Conservation (phyloP, 768 basidiomycete genomes). For the Scleroderma bovista region DNA sequence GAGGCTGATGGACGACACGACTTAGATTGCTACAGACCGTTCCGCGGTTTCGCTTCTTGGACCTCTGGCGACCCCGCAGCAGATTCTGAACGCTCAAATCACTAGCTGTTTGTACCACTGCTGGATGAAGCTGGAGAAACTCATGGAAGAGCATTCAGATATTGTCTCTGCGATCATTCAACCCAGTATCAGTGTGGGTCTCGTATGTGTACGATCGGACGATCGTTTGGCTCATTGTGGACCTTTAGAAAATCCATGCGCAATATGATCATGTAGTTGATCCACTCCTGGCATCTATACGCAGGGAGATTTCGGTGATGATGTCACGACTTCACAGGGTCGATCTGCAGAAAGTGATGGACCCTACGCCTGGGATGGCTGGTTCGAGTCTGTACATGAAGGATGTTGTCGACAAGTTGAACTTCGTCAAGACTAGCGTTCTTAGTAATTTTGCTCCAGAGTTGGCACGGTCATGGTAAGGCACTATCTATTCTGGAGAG, state of each 20-base stretch:
- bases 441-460: constrained; percentile 73
- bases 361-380: constrained; percentile 50
- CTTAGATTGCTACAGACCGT: constrained; percentile 70
- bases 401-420: constrained; percentile 83
- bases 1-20: too few relatives aligned
- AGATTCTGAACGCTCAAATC: constrained; percentile 69
- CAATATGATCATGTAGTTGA: constrained; percentile 55
- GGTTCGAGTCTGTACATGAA: constrained; percentile 81
- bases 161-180: constrained; percentile 50
- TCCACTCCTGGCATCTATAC: constrained; percentile 61
- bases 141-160: constrained; percentile 63
- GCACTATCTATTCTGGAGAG: not conserved
- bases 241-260: constrained; percentile 42
- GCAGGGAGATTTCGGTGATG: constrained; percentile 75
- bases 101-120: constrained; percentile 77
- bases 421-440: constrained; percentile 77
- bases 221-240: not conserved
- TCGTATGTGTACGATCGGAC: constrained; percentile 34
- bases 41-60: constrained; percentile 71
- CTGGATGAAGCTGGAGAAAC: constrained; percentile 59
- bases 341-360: constrained; percentile 69
- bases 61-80: constrained; percentile 73
- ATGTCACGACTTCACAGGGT: constrained; percentile 80
- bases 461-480: constrained; percentile 65
- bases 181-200: constrained; percentile 37